Percentiles rank a stretch among this genome's conserved stretches.
Conservation (phyloP, 73 alveolate genomes). For the Uronychia binucleata region DNA sequence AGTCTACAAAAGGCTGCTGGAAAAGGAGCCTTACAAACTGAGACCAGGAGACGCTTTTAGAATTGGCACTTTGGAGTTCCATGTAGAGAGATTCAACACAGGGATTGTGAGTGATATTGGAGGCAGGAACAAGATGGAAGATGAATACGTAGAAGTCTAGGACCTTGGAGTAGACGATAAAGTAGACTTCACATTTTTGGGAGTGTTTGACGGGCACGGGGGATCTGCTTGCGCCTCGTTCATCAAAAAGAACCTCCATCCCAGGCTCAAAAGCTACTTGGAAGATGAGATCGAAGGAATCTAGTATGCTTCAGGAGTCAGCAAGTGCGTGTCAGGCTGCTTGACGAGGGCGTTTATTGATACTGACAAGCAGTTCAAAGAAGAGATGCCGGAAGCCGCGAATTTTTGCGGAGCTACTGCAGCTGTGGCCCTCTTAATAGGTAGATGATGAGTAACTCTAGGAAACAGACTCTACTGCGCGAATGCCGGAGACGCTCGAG, state of each 20-base stretch:
- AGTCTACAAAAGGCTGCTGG: conserved; percentile 40
- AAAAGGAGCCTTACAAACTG: conserved; percentile 28
- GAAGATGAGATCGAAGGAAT: conserved; percentile 43
- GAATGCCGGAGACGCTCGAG: conserved; percentile 88
- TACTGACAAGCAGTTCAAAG: conserved; percentile 48
- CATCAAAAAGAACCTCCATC: conserved; percentile 34
- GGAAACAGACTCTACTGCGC: conserved; percentile 77
- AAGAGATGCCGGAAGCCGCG: conserved; percentile 38
- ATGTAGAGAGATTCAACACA: conserved; percentile 54
- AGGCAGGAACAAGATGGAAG: conserved; percentile 61
- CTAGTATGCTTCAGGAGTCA: conserved; percentile 16
- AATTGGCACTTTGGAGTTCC: conserved; percentile 68
- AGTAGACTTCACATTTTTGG: conserved; percentile 63
- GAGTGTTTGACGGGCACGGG: conserved; percentile 88
- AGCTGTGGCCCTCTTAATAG: conserved; percentile 33
- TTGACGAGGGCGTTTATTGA: conserved; percentile 46
- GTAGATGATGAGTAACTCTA: conserved; percentile 6
- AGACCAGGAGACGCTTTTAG: conserved; percentile 70
- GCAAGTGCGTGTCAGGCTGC: conserved; percentile 18
- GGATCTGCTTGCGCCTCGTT: conserved; percentile 56
- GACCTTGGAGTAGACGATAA: conserved; percentile 53
- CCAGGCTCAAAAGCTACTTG: conserved; percentile 15
- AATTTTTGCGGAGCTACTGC: conserved; percentile 75
- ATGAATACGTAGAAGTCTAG: conserved; percentile 45
- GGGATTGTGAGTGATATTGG: conserved; percentile 66